Base-by-base conservation (phyloP, 2,329 filamentous ascomycete species). In the Fusarium sp. region DNA sequence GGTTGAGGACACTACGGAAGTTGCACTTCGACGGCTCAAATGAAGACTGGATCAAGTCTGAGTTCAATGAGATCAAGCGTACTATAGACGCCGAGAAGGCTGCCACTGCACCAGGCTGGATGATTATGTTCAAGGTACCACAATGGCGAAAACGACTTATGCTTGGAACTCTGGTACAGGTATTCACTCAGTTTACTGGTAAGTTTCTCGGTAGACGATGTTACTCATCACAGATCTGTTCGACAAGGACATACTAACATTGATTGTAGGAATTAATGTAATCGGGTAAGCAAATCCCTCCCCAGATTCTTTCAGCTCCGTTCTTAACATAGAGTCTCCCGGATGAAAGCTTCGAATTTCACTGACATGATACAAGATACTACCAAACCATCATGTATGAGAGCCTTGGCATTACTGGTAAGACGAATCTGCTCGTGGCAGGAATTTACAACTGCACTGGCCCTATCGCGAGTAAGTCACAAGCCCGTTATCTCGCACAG, bases 381-480 rank as follows among this genome's bases (percentile, higher is more conserved):
- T 88, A 88, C 69, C 83, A 85, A 61, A 85, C 83, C 0, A 82
- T 84, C 34, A 85, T 88, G 80, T 88, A 88, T 75, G 74, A 83
- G 3, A 80, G 83, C 11, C 77, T 88, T 4, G 73, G 73, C 4
- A 86, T 90, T 27, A 83, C 79, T 0, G 87, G 86, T 5, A 80
- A 81, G 34, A 82, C 81, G 24, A 84, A 81, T 25, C 81, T 88
- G 4, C 82, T 90, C 1, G 85, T 90, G 1, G 84, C 86, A 0
- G 87, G 87, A 13, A 86, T 90, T 65, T 90, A 90, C 79, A 89
- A 89, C 73, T 84, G 86, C 59, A 81, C 88, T 44, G 87, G 88
- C 1, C 87, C 86, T 2, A 69, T 88, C 48, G 83, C 82, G 57
- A 85, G 77, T 78, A 72, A 55, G 72, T 59, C 13, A 13, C 16